A percentile compares a stretch with the other conserved stretches of the same genome.
Conservation (phyloP, 495 filamentous ascomycete genomes). For the Cenococcum geophilum region DNA sequence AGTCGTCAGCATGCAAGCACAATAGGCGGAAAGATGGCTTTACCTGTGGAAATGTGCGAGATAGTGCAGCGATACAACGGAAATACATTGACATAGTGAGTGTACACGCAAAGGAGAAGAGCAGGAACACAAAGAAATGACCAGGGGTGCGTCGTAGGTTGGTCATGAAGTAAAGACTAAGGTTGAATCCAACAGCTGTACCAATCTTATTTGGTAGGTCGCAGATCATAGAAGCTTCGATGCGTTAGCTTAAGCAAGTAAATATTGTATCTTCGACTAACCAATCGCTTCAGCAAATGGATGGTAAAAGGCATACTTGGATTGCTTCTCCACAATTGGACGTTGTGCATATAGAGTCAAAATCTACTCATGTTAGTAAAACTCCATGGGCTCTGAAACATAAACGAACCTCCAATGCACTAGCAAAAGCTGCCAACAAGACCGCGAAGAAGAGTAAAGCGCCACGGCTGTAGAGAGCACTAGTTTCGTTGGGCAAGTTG, state of each 20-base stretch:
- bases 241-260: too few species aligned
- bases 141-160: constrained; percentile 63
- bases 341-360: constrained; percentile 77
- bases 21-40: too few species aligned
- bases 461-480: constrained; percentile 66
- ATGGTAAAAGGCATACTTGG: constrained; percentile 79
- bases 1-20: too few species aligned
- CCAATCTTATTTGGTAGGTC: constrained; percentile 60
- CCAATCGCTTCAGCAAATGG: constrained; percentile 79
- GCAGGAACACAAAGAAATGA: constrained; percentile 74
- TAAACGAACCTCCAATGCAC: constrained; percentile 51
- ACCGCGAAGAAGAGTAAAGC: constrained; percentile 79
- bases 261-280: too few species aligned
- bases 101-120: constrained; percentile 52
- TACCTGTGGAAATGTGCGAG: constrained; percentile 4
- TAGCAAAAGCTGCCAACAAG: constrained; percentile 73
- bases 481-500: constrained; percentile 54
- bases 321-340: constrained; percentile 85
- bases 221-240: constrained; percentile 64
- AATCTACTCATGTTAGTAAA: constrained; percentile 38
- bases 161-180: constrained; percentile 76
- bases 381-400: background rate
- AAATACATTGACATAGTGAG: constrained; percentile 69
- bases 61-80: constrained; percentile 54
- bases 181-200: constrained; percentile 52